Percentiles rank a stretch among this genome's conserved stretches.
Conservation (phyloP, 352 stramenopile genomes). For the Phytopythium delawarense region DNA sequence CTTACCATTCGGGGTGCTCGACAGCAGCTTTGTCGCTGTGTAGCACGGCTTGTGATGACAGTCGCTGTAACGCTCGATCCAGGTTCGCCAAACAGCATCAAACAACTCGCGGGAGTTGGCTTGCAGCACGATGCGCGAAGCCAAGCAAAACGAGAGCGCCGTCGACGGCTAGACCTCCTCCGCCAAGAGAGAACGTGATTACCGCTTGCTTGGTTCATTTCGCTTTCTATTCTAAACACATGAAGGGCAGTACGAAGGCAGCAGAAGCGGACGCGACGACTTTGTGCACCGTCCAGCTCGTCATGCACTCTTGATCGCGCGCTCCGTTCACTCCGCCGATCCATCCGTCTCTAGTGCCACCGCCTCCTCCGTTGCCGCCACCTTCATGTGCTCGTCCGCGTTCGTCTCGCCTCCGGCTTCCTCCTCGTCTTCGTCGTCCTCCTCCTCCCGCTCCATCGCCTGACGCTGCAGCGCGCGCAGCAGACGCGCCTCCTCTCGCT, state of each 20-base stretch:
- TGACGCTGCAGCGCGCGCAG: conserved; percentile 45
- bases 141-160: no score
- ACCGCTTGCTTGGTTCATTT: not conserved
- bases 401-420: not conserved
- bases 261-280: not conserved
- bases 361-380: not conserved
- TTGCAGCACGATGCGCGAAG: no score
- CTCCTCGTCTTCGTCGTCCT: conserved; percentile 17
- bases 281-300: not conserved
- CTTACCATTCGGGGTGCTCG: no score
- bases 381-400: not conserved
- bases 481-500: conserved; percentile 49
- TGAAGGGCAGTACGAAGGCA: not conserved
- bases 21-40: no score
- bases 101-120: no score
- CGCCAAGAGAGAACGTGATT: no score
- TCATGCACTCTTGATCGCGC: not conserved
- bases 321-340: not conserved
- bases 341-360: not conserved
- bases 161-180: not conserved
- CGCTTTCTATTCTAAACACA: conserved; percentile 3
- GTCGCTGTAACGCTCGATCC: no score
- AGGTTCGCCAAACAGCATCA: no score
- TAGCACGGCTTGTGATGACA: no score
- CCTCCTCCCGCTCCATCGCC: conserved; percentile 10